Base-by-base conservation (phyloP, 768 basidiomycete genomes). In the Lentinula sp. region DNA sequence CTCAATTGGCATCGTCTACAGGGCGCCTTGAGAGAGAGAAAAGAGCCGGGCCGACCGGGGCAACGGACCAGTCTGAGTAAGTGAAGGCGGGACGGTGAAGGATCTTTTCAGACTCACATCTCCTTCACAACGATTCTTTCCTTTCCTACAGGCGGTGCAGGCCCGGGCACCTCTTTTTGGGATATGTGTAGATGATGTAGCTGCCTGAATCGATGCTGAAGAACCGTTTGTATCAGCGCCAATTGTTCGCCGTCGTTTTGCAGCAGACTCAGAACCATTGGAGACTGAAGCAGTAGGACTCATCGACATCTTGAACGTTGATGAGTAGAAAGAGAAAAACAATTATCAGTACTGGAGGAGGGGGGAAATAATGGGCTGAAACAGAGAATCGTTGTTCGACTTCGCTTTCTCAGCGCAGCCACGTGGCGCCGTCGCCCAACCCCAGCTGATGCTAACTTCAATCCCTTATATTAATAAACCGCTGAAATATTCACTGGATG, bases 41-140 rank as follows among this genome's bases (percentile, higher is more conserved):
- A 70, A 70, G 69, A 70, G 73, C 86, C 87, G 88, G 87, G 84
- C 84, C 88, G 88, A 71, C 83, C 80, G 83, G 84, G 71, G 76
- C 77, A 78, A 76, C 86, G 88, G 87, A 75, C 84, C 85, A 80
- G 78, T 28, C 28, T 79, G 76, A 84, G 81, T 70, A 73, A 39
- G 37, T 28, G 37, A 67, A 67, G 57, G 32, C 57, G 57, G 57
- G 57, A 59, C 57, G 57, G 57, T 40, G 57, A 59, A 46, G 21
- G 34, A 46, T 4, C 28, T 28, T 55, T 56, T 28, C 40, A 21
- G 37, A 56, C 55, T 71, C 69, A 91, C 91, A 83, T 93, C 92
- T 74, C 92, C 91, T 77, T 95, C 93, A 70, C 93, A 95, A 72
- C 92, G 80, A 78, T 95, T 95, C 80, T 94, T 95, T 61, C 92